phyloP scores from a whole-genome alignment of 2,329 filamentous ascomycete genomes.

The Pestalotiopsis sp. region DNA sequence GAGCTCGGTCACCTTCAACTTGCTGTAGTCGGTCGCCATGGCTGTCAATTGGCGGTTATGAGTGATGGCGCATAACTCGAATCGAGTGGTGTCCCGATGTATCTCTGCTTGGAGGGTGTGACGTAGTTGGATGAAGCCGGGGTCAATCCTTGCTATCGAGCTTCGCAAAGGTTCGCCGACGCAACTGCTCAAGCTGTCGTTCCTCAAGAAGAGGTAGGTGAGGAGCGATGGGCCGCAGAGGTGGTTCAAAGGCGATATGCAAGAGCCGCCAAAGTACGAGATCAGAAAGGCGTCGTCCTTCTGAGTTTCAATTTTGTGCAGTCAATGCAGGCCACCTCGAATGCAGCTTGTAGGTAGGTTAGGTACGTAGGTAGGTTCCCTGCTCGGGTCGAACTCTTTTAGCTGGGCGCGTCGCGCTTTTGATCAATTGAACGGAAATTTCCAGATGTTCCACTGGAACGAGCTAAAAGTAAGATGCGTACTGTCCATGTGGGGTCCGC shows the following conservation, averaged over 20 bases:
- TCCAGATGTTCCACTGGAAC: background rate
- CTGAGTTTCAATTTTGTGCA: background rate
- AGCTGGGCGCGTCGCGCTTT: conserved; percentile 1
- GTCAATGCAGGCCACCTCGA: background rate
- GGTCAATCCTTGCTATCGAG: background rate
- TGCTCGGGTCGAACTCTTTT: background rate
- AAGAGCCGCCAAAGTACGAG: background rate
- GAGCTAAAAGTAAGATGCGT: background rate
- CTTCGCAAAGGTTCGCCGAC: background rate
- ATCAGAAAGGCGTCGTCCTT: background rate
- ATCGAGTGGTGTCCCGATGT: background rate
- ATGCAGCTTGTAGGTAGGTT: background rate
- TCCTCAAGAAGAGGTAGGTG: background rate
- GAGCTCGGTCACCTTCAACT: conserved; percentile 74
- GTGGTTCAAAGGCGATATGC: background rate
- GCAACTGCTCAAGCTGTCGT: background rate
- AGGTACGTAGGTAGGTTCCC: too few species aligned
- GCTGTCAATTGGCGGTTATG: conserved; percentile 17
- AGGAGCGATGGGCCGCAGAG: background rate
- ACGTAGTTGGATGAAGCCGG: conserved; percentile 3
- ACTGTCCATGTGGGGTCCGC: background rate
- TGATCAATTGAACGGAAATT: background rate
- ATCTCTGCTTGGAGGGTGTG: background rate
- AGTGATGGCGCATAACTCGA: conserved; percentile 10
- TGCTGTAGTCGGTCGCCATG: conserved; percentile 54